Evolutionary conservation across 1,284 basidiomycete genomes (phyloP).

Genomic region (Naganishia sp.): DNA sequence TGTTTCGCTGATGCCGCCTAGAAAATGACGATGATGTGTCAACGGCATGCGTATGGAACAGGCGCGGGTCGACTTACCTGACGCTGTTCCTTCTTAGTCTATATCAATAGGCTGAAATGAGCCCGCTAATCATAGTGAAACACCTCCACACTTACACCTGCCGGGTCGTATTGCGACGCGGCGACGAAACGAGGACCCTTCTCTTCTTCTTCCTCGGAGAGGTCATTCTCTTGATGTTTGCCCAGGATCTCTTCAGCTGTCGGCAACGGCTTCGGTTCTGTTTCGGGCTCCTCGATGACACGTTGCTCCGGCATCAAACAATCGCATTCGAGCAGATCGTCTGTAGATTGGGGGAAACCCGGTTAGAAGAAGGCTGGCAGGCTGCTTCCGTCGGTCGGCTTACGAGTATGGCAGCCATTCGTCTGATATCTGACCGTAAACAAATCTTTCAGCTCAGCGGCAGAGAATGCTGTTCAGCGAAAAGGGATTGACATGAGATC

Average conservation of each 20-base stretch:
- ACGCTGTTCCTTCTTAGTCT: slow-evolving; percentile 52
- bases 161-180: slow-evolving; percentile 63
- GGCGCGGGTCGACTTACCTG: slow-evolving; percentile 55
- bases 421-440: slow-evolving; percentile 83
- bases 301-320: slow-evolving; percentile 55
- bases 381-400: slow-evolving; percentile 32
- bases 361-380: background rate
- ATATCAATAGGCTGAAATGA: background rate
- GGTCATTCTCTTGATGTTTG: slow-evolving; percentile 45
- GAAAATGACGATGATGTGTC: background rate
- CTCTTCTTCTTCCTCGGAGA: slow-evolving; percentile 48
- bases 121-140: background rate
- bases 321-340: slow-evolving; percentile 70
- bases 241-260: slow-evolving; percentile 15
- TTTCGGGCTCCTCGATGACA: slow-evolving; percentile 39
- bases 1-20: slow-evolving; percentile 73
- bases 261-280: background rate
- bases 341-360: slow-evolving; percentile 30
- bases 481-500: slow-evolving; percentile 57
- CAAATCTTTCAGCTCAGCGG: slow-evolving; percentile 89
- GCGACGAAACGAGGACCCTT: slow-evolving; percentile 63
- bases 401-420: slow-evolving; percentile 75
- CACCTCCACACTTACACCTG: slow-evolving; percentile 41
- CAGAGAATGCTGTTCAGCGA: slow-evolving; percentile 66
- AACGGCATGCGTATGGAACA: background rate